These are phyloP conservation scores for Pezicula neosporulosa DNA, from an alignment of 2,329 filamentous ascomycete genomes.

Conservation along the genomic window DNA sequence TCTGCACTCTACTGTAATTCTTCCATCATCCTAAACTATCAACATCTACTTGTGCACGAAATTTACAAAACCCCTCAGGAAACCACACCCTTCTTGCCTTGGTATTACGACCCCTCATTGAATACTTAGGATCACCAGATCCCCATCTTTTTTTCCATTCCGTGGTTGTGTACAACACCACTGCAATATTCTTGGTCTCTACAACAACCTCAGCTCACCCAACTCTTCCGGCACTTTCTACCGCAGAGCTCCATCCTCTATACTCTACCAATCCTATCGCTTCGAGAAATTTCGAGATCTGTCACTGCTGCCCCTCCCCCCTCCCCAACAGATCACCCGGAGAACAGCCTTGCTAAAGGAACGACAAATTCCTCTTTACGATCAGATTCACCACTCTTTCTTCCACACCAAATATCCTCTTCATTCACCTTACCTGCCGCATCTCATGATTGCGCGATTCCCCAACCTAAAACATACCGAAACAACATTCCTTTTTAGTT, in stretches of 20 bases:
- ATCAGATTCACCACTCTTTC: constrained; percentile 1
- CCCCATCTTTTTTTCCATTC: too few relatives aligned
- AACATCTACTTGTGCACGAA: too few relatives aligned
- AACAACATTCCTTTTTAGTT: constrained; percentile 7
- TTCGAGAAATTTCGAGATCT: not conserved
- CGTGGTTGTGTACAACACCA: too few relatives aligned
- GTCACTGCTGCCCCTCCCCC: not conserved
- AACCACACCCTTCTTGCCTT: too few relatives aligned
- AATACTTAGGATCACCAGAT: too few relatives aligned
- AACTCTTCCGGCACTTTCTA: too few relatives aligned
- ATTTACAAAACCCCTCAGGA: too few relatives aligned
- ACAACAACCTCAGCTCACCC: not conserved
- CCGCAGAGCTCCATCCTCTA: not conserved
- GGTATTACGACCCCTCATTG: too few relatives aligned
- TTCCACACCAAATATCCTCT: not conserved
- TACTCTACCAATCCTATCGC: not conserved
- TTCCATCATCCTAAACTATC: too few relatives aligned
- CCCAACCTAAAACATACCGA: not conserved
- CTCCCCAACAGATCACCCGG: not conserved
- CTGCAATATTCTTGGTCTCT: too few relatives aligned
- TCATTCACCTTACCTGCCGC: not conserved
- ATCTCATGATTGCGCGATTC: constrained; percentile 22
- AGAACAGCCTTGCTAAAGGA: not conserved
- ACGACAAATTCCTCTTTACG: not conserved
- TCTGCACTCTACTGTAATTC: too few relatives aligned